Conservation (phyloP, 1,284 basidiomycete genomes). For the Ganoderma multipileum region DNA sequence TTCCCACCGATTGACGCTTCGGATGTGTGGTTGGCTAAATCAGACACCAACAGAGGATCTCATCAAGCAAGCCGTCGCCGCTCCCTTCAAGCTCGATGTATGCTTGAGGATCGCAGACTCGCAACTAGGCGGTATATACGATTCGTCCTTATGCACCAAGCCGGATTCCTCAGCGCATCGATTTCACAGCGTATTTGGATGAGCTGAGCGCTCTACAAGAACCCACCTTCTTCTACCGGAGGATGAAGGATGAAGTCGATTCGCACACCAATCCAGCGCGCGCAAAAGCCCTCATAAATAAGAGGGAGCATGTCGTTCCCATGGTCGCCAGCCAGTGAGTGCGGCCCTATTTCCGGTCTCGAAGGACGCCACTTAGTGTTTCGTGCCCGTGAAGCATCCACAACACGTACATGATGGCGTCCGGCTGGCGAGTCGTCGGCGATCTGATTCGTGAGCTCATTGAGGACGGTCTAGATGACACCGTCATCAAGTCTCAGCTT, state of each 20-base stretch:
- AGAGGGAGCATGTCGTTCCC: constrained; percentile 50
- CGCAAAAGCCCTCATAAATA: constrained; percentile 4
- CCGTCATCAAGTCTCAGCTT: constrained; percentile 57
- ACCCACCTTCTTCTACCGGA: constrained; percentile 59
- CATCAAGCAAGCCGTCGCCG: constrained; percentile 62
- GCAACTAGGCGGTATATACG: constrained; percentile 64
- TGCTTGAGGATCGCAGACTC: constrained; percentile 72
- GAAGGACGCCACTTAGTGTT: constrained; percentile 3
- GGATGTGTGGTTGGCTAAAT: background rate
- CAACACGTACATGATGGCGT: constrained; percentile 78
- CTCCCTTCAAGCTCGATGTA: constrained; percentile 67
- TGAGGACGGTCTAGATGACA: constrained; percentile 58
- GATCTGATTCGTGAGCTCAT: constrained; percentile 60
- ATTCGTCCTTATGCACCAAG: background rate
- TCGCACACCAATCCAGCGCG: constrained; percentile 41
- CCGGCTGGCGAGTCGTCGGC: constrained; percentile 74
- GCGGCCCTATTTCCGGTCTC: background rate
- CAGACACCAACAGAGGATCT: constrained; percentile 63
- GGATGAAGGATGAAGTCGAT: constrained; percentile 60
- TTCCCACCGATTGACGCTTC: constrained; percentile 4
- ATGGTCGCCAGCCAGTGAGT: constrained; percentile 64
- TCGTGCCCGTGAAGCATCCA: constrained; percentile 58
- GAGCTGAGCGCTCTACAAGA: constrained; percentile 71
- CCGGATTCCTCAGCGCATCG: background rate
- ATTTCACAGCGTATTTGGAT: constrained; percentile 62